These are phyloP conservation scores for Schizochytrium sp. DNA, from an alignment of 108 stramenopile genomes.

Conservation along the genomic window DNA sequence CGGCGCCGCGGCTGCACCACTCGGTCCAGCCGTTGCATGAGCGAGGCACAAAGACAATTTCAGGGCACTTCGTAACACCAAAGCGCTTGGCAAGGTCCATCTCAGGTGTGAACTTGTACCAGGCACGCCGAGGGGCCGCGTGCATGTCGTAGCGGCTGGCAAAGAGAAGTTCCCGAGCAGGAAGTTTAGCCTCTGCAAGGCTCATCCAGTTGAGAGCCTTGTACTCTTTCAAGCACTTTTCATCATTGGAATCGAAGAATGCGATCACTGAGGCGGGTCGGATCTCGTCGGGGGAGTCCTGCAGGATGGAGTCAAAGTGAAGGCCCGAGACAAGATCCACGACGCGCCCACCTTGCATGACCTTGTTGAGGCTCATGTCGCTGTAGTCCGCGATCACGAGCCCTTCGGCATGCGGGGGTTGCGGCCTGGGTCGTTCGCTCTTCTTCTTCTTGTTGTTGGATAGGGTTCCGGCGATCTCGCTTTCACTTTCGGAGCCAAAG, in stretches of 20 bases:
- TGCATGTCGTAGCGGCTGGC: neutral
- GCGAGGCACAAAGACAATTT: neutral
- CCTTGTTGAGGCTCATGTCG: neutral
- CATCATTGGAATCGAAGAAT: neutral
- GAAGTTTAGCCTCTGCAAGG: neutral
- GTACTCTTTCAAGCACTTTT: neutral
- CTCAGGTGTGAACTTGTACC: neutral
- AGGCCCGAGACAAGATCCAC: neutral
- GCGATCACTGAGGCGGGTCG: neutral
- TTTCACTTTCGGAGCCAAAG: neutral
- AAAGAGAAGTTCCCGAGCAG: neutral
- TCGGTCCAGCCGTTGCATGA: neutral
- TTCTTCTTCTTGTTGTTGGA: neutral
- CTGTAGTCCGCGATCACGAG: neutral
- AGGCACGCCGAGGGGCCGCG: neutral
- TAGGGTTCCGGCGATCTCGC: neutral
- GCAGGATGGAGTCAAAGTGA: constrained; percentile 7
- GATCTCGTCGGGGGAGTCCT: neutral
- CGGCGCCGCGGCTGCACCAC: neutral
- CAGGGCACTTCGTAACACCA: neutral
- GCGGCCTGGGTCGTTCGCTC: neutral
- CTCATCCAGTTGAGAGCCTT: neutral
- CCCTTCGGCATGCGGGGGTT: neutral
- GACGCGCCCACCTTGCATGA: neutral
- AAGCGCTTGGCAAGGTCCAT: constrained; percentile 11